phyloP scores from a whole-genome alignment of 192 early-diverging fungal species.

The Linnemannia schmuckeri region DNA sequence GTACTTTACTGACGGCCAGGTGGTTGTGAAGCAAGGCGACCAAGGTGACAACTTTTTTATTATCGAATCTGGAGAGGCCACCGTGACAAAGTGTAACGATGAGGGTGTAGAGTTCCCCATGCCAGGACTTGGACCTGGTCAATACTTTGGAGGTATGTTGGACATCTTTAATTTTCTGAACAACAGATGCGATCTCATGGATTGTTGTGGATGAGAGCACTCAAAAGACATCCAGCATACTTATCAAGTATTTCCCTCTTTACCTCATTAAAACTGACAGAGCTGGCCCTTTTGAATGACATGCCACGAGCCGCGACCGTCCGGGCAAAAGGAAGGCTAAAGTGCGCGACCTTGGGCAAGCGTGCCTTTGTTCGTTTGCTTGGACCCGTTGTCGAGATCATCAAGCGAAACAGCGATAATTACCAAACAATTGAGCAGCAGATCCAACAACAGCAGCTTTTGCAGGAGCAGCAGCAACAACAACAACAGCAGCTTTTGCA shows the following conservation, averaged over 20 bases:
- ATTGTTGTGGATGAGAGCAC: not conserved
- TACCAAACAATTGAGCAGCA: constrained; percentile 75
- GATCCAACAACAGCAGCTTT: constrained; percentile 43
- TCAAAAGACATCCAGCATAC: not conserved
- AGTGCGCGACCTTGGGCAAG: constrained; percentile 96
- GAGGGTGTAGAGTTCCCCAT: constrained; percentile 84
- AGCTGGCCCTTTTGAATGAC: constrained; percentile 95
- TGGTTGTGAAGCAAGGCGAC: constrained; percentile 93
- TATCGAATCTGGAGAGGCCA: constrained; percentile 92
- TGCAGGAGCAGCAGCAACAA: constrained; percentile 41
- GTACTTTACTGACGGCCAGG: constrained; percentile 84
- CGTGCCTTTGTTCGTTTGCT: constrained; percentile 95
- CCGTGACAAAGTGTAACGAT: constrained; percentile 84
- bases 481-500: constrained; percentile 44
- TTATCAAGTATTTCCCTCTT: constrained; percentile 24
- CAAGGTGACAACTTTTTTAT: constrained; percentile 95
- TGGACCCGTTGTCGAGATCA: constrained; percentile 95
- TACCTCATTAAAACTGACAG: constrained; percentile 60
- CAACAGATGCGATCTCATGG: not conserved
- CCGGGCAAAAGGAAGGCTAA: constrained; percentile 85
- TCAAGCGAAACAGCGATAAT: constrained; percentile 94
- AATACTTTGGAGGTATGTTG: constrained; percentile 94
- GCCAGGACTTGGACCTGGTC: constrained; percentile 81
- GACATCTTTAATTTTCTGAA: not conserved
- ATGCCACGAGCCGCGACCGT: constrained; percentile 94